Conservation (phyloP, 345 rosid genomes). For the Populus simonii region DNA sequence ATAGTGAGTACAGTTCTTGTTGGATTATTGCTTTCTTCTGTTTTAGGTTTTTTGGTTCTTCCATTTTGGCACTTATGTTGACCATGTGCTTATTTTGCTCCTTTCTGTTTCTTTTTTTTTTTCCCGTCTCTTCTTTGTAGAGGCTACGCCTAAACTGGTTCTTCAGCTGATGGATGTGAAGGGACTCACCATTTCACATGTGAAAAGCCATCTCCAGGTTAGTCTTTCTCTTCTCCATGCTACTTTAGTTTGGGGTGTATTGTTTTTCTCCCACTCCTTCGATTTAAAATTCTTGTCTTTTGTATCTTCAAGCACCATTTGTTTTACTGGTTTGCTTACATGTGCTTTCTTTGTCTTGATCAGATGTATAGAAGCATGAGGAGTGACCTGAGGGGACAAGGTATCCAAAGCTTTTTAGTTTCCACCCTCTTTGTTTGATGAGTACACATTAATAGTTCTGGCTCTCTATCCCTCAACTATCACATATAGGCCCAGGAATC, state of each 20-base stretch:
- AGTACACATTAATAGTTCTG: not conserved
- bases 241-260: not conserved
- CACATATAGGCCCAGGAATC: not conserved
- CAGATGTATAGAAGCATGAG: slow-evolving; percentile 98
- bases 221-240: not conserved
- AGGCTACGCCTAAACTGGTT: slow-evolving; percentile 94
- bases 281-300: not conserved
- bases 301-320: not conserved
- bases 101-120: not conserved
- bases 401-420: slow-evolving; percentile 21
- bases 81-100: not conserved
- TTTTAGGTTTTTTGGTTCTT: not conserved
- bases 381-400: slow-evolving; percentile 63
- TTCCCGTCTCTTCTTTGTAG: slow-evolving; percentile 25
- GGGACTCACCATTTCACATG: slow-evolving; percentile 97
- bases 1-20: slow-evolving; percentile 41
- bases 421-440: not conserved
- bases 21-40: not conserved
- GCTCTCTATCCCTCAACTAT: not conserved
- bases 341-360: not conserved
- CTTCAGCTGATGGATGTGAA: slow-evolving; percentile 96
- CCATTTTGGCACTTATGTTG: not conserved
- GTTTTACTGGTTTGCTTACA: not conserved
- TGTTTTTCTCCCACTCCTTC: not conserved
- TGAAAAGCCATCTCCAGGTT: slow-evolving; percentile 98